A percentile compares a stretch with the other conserved stretches of the same genome.
Conservation (phyloP, 108 stramenopile genomes). For the Fragilaria crotonensis region DNA sequence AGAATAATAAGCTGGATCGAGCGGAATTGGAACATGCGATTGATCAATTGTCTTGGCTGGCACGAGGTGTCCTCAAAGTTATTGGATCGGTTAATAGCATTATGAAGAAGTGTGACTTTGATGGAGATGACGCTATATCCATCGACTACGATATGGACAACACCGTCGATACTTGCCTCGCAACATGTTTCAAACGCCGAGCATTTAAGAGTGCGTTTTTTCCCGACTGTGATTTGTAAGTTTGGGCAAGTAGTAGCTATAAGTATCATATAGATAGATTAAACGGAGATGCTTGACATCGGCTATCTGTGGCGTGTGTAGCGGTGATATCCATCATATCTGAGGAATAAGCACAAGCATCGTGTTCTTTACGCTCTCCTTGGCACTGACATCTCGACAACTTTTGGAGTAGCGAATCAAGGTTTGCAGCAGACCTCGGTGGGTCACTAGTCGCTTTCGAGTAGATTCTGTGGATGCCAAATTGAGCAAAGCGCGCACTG, state of each 20-base stretch:
- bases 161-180: constrained; percentile 71
- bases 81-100: constrained; percentile 51
- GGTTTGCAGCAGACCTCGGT: background rate
- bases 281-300: no score
- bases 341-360: constrained; percentile 31
- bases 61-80: constrained; percentile 40
- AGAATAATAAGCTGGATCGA: constrained; percentile 66
- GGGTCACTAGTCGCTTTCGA: constrained; percentile 5
- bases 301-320: no score
- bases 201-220: constrained; percentile 80
- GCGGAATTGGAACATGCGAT: constrained; percentile 65
- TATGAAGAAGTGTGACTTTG: constrained; percentile 51
- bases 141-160: constrained; percentile 76
- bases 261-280: no score
- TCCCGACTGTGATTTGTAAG: constrained; percentile 66
- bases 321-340: no score
- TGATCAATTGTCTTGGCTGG: constrained; percentile 46
- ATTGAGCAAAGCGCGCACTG: constrained; percentile 4
- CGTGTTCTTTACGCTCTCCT: constrained; percentile 28
- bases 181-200: constrained; percentile 77
- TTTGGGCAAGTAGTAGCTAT: no score
- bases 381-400: constrained; percentile 2
- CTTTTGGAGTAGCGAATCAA: background rate
- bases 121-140: constrained; percentile 59
- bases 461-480: background rate